Evolutionary conservation across 441 rosid species (phyloP).

Genomic region (Mallotus japonicus): DNA sequence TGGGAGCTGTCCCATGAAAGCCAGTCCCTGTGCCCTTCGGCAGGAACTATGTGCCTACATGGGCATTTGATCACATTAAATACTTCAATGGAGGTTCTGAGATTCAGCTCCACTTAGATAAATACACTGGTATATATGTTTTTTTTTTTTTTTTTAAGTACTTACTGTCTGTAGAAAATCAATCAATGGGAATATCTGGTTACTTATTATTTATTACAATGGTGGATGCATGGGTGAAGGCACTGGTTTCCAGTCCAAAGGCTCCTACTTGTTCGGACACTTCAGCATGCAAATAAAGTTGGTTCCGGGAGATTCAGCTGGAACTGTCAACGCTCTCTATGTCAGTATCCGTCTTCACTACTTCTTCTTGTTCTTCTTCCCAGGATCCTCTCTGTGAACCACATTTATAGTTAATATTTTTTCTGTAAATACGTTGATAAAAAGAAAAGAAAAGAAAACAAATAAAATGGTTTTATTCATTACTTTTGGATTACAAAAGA

Average conservation of each 20-base stretch:
- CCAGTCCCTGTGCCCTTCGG: slow-evolving; percentile 62
- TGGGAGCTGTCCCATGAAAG: slow-evolving; percentile 45
- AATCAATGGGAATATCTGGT: too few species aligned
- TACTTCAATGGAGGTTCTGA: slow-evolving; percentile 62
- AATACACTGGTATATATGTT: slow-evolving; percentile 52
- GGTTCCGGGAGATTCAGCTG: slow-evolving; percentile 83
- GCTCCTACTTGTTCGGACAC: slow-evolving; percentile 74
- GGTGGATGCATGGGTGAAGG: slow-evolving; percentile 23
- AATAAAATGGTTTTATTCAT: too few species aligned
- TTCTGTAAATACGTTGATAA: too few species aligned
- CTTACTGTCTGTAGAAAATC: too few species aligned
- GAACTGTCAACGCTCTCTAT: slow-evolving; percentile 84
- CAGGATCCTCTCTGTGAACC: too few species aligned
- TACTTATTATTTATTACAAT: too few species aligned
- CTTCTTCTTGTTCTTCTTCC: background rate
- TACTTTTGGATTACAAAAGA: too few species aligned
- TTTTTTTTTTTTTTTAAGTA: background rate
- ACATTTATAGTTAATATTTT: too few species aligned
- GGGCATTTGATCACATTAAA: slow-evolving; percentile 87
- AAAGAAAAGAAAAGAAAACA: too few species aligned
- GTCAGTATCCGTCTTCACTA: slow-evolving; percentile 29
- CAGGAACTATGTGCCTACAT: slow-evolving; percentile 68
- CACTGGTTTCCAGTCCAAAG: slow-evolving; percentile 87
- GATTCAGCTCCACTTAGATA: slow-evolving; percentile 66
- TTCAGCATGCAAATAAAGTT: slow-evolving; percentile 81